Base-by-base conservation (phyloP, 371 early-diverging fungal species). In the Umbelopsis sp. region DNA sequence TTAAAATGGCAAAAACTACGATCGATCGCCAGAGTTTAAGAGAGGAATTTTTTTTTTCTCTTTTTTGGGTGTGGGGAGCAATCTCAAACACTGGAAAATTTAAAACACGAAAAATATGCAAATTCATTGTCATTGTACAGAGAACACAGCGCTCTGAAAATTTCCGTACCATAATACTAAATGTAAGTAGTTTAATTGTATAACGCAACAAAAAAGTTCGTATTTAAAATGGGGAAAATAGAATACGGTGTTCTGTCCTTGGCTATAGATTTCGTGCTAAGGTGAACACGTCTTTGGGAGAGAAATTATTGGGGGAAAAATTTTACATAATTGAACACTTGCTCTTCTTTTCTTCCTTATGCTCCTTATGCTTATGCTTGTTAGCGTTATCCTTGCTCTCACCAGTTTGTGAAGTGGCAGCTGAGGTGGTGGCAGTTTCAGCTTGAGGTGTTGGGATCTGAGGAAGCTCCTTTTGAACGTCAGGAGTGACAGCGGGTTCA, bases 271-370 rank as follows among this genome's bases (percentile, higher is more conserved):
- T 46, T 38, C 10, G 38, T 10, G 38, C 10, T 38, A 38, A 7
- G 38, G 38, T 38, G 38, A 7, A 4, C 38, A 38, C 22, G 22
- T 38, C 10, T 38, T 38, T 38, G 38, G 10, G 38, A 38, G 10
- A 38, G 38, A 38, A 7, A 38, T 38, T 38, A 38, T 38, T 22
- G 22, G 10, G 4, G 38, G 38, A 38, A 38, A 38, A 14, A 46
- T 25, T 52, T 57, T 57, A 57, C 57, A 57, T 57, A 57, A 57
- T 18, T 16, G 35, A 29, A 16, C 57, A 57, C 32, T 57, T 57
- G 57, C 57, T 57, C 57, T 57, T 57, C 35, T 57, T 57, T 32
- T 57, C 57, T 22, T 22, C 22, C 22, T 22, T 22, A 22, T 22
- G 22, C 57, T 57, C 57, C 57, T 57, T 57, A 32, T 32, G 57